Evolutionary conservation across 345 rosid species (phyloP), one percentile per base, ranked within the genome.

Genomic region (Populus euphratica): DNA sequence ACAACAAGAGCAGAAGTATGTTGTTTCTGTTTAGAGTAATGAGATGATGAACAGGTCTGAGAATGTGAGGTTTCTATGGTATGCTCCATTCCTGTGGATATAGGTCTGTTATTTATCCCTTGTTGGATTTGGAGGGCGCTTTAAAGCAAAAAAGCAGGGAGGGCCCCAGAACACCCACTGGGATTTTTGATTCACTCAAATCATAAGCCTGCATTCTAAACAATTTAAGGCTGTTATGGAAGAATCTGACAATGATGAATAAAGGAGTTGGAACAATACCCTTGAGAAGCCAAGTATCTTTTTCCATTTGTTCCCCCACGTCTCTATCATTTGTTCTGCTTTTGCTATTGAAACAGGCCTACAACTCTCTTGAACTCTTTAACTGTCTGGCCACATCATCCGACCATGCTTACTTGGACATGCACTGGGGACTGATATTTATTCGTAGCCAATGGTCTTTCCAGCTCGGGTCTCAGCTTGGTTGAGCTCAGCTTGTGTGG

Each of bases 251-350:
- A 89, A 81, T 77, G 87, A 87, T 86, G 85, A 85, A 88, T 74
- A 86, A 83, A 92, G 86, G 87, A 71, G 77, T 78, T 79, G 80
- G 87, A 86, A 84, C 83, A 87, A 70, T 78, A 75, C 86, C 89
- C 81, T 85, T 85, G 80, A 80, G 92, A 90, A 94, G 94, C 87
- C 90, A 92, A 90, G 92, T 83, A 89, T 92, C 92, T 86, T 87
- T 90, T 81, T 82, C 73, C 82, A 77, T 78, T 72, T 79, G 75
- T 83, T 86, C 85, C 85, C 82, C 77, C 70, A 75, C 85, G 79
- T 72, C 80, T 82, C 84, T 80, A 77, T 80, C 89, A 83, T 83
- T 80, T 79, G 65, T 85, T 73, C 78, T 80, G 87, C 89, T 87
- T 87, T 89, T 92, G 83, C 83, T 80, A 56, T 72, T 65, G 77